These are phyloP conservation scores for Toxoplasma gondii DNA, from an alignment of 169 alveolate genomes.

Conservation along the genomic window DNA sequence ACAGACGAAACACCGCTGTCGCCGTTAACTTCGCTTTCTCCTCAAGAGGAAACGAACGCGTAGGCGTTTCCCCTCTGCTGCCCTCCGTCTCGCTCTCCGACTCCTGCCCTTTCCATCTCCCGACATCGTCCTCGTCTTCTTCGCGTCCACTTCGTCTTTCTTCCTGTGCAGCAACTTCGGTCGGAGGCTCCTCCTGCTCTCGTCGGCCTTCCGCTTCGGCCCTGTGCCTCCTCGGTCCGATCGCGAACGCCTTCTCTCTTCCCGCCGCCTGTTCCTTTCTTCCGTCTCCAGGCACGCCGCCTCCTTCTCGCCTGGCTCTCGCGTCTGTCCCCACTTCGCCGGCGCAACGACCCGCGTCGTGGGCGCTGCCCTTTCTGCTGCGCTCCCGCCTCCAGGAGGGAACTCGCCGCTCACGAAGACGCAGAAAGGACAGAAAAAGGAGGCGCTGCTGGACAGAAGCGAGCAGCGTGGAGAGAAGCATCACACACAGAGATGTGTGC, in stretches of 20 bases:
- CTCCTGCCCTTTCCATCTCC: not conserved
- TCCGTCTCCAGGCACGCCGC: not conserved
- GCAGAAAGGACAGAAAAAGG: not conserved
- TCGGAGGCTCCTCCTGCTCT: not conserved
- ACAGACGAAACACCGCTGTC: not conserved
- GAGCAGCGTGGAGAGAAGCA: not conserved
- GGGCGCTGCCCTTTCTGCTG: not conserved
- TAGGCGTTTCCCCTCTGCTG: not conserved
- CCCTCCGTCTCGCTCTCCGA: not conserved
- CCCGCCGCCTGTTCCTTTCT: not conserved
- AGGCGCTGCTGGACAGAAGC: not conserved
- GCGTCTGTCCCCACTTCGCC: not conserved
- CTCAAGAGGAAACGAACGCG: not conserved
- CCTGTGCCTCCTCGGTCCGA: no score
- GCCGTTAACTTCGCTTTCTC: not conserved
- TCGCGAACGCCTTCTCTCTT: not conserved
- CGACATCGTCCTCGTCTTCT: not conserved
- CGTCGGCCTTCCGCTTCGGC: not conserved
- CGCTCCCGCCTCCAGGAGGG: not conserved
- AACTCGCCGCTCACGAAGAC: not conserved
- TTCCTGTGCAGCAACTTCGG: not conserved
- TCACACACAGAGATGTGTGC: not conserved
- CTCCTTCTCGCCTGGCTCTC: not conserved
- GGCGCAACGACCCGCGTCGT: not conserved
- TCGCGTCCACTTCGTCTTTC: not conserved